Evolutionary conservation across 306 rosid species (phyloP).

Genomic region (Clitoria ternatea): DNA sequence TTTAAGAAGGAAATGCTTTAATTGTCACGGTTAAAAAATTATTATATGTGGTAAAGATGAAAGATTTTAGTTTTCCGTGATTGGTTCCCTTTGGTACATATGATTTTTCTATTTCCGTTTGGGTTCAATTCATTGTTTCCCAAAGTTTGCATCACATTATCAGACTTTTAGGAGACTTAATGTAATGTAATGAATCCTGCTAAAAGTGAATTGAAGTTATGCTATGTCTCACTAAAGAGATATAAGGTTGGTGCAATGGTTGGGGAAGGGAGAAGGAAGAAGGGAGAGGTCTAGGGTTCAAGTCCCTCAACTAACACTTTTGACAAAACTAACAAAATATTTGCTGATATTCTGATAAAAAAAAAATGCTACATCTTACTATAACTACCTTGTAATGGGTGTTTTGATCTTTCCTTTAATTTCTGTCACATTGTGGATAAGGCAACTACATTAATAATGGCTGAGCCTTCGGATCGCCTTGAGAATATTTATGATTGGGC

Average conservation of each 20-base stretch:
- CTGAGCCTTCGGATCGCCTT: conserved; percentile 6
- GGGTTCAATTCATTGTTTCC: neutral
- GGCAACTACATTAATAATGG: neutral
- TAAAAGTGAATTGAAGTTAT: conserved; percentile 3
- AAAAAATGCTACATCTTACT: neutral
- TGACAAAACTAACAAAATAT: too few relatives aligned
- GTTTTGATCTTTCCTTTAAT: neutral
- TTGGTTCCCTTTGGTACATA: neutral
- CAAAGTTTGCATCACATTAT: neutral
- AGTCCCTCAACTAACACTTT: too few relatives aligned
- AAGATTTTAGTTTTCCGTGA: neutral
- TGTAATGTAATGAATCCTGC: neutral
- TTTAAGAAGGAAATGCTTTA: neutral
- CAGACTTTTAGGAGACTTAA: neutral
- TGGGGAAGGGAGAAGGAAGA: too few relatives aligned
- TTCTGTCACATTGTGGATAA: conserved; percentile 6
- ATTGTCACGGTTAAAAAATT: neutral
- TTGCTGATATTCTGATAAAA: too few relatives aligned
- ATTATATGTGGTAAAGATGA: neutral
- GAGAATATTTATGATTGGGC: neutral
- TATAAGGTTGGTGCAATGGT: too few relatives aligned
- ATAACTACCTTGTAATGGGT: neutral
- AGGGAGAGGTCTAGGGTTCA: too few relatives aligned
- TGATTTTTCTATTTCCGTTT: neutral
- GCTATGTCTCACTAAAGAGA: neutral